Evolutionary conservation across 2,329 filamentous ascomycete species (phyloP), one percentile per base, ranked within the genome.

Genomic region (Trichoderma arundinaceum): DNA sequence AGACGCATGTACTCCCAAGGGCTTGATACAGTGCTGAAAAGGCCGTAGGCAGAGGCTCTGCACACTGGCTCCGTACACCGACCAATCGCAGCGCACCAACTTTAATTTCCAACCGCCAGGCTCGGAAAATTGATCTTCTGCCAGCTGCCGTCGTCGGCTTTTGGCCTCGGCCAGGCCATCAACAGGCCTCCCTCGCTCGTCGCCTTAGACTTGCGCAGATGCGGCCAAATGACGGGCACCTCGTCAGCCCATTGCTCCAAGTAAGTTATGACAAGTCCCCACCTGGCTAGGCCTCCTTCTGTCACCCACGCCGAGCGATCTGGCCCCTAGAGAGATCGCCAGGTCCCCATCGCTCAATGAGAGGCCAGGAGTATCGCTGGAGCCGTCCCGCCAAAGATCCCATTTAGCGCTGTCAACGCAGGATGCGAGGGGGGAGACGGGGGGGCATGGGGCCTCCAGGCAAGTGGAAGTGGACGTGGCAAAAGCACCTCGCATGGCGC

Each of bases 241-340:
- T 39, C 49, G 48, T 53, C 48, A 46, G 59, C 49, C 48, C 59
- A 46, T 62, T 44, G 41, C 61, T 57, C 15, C 48, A 48, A 39
- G 52, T 49, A 48, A 39, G 51, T 41, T 32, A 56, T 64, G 61
- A 57, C 61, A 48, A 49, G 61, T 15, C 57, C 49, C 64, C 64
- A 62, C 64, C 41, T 22, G 22, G 35, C 65, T 54, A 51, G 59
- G n/a, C 49, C 59, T 51, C 60, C 35, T 48, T 64, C 52, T 66
- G 59, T 57, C 43, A 57, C 59, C 17, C 49, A 52, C 59, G 65
- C 51, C 57, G 52, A 66, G 52, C 56, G 65, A 66, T 66, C 65
- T 66, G 59, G 32, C 65, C 44, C 65, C 51, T 62, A 53, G 59
- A 66, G 65, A 62, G 65, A 66, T 66, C 65, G 65, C 59, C 51